These are phyloP conservation scores for Quercus berberidifolia DNA, from an alignment of 306 rosid species.

Conservation along the genomic window DNA sequence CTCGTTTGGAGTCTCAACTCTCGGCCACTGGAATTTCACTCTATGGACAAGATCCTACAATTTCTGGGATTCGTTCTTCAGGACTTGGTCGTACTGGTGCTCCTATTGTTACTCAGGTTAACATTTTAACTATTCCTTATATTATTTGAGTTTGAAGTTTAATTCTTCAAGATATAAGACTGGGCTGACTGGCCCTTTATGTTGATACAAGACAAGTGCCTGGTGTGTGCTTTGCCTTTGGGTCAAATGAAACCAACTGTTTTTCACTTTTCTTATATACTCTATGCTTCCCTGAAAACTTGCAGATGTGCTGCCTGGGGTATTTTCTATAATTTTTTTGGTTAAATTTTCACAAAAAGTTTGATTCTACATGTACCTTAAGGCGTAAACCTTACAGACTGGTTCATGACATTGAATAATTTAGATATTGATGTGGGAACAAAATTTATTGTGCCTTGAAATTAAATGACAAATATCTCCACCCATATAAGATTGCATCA, in stretches of 20 bases:
- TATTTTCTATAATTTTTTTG: not conserved
- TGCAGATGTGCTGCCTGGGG: not conserved
- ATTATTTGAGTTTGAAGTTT: slow-evolving; percentile 18
- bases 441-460: not conserved
- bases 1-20: slow-evolving; percentile 67
- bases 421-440: not conserved
- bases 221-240: not conserved
- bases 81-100: slow-evolving; percentile 63
- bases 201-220: not conserved
- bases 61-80: slow-evolving; percentile 71
- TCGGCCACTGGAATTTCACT: slow-evolving; percentile 61
- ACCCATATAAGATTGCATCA: not conserved
- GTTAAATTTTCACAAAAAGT: not conserved
- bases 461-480: not conserved
- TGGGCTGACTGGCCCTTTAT: not conserved
- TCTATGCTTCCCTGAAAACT: not conserved
- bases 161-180: not conserved
- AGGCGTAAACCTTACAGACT: not conserved
- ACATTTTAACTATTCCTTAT: slow-evolving; percentile 13
- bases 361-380: not conserved
- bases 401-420: not conserved
- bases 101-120: slow-evolving; percentile 88
- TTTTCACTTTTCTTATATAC: not conserved
- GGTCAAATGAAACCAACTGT: not conserved
- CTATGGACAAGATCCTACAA: slow-evolving; percentile 64